Percentiles rank a stretch among this genome's conserved stretches.
Conservation (phyloP, 2,329 filamentous ascomycete genomes). For the Penicillium frequentans region DNA sequence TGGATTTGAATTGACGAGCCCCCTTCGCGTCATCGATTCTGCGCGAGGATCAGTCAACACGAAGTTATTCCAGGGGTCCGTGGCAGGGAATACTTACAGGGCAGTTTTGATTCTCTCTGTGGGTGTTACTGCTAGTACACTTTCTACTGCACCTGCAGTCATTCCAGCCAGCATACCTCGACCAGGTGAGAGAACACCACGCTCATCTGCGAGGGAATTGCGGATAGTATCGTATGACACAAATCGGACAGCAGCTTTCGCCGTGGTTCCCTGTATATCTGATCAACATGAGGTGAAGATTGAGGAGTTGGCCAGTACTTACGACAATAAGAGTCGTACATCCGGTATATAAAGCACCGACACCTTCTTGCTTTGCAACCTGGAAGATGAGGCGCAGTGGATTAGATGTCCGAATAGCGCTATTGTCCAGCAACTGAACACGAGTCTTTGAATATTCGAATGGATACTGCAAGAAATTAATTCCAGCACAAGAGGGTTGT, state of each 20-base stretch:
- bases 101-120: slow-evolving; percentile 70
- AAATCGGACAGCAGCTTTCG: slow-evolving; percentile 67
- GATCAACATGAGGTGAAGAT: background rate
- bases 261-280: slow-evolving; percentile 51
- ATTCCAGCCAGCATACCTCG: slow-evolving; percentile 65
- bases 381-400: slow-evolving; percentile 49
- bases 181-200: slow-evolving; percentile 56
- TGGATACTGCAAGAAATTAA: slow-evolving; percentile 50
- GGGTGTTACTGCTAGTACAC: slow-evolving; percentile 65
- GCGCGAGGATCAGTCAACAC: background rate
- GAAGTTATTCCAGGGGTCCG: background rate
- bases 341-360: slow-evolving; percentile 62
- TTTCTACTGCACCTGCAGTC: slow-evolving; percentile 62
- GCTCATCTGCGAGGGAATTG: slow-evolving; percentile 52
- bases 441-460: slow-evolving; percentile 64
- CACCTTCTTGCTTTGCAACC: slow-evolving; percentile 57
- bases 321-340: slow-evolving; percentile 59
- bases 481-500: background rate
- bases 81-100: slow-evolving; percentile 31
- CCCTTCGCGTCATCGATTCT: slow-evolving; percentile 60
- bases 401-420: slow-evolving; percentile 8
- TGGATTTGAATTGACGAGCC: slow-evolving; percentile 50
- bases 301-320: background rate
- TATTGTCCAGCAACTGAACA: slow-evolving; percentile 13
- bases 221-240: slow-evolving; percentile 67